phyloP scores from a whole-genome alignment of 306 rosid species.

The Quercus agrifolia region DNA sequence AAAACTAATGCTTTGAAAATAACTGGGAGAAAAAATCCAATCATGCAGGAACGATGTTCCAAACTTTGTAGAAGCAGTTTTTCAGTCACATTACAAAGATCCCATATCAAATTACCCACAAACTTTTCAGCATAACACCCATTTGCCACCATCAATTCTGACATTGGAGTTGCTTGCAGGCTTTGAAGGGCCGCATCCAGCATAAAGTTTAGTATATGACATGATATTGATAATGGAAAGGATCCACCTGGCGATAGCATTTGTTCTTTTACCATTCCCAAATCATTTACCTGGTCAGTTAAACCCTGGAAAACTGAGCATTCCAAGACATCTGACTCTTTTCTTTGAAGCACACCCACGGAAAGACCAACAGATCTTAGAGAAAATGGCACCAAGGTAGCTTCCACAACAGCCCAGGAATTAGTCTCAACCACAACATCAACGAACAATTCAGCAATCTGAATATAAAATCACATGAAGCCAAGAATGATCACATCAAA shows the following conservation, averaged over 20 bases:
- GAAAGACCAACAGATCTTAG: conserved; percentile 60
- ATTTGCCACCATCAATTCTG: conserved; percentile 33
- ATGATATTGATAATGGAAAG: conserved; percentile 51
- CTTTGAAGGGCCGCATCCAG: conserved; percentile 57
- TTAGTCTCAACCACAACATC: conserved; percentile 50
- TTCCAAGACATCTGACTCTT: conserved; percentile 36
- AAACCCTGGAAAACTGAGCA: conserved; percentile 21
- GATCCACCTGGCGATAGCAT: conserved; percentile 27
- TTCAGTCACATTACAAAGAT: conserved; percentile 60
- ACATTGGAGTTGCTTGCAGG: conserved; percentile 17
- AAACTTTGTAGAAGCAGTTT: conserved; percentile 60
- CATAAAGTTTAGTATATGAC: conserved; percentile 60
- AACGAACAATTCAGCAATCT: conserved; percentile 64
- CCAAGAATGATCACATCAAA: conserved; percentile 17
- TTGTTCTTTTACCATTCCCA: conserved; percentile 24
- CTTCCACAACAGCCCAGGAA: conserved; percentile 57
- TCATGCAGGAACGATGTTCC: conserved; percentile 73
- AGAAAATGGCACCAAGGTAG: conserved; percentile 54
- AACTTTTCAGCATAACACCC: conserved; percentile 37
- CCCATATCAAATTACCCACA: conserved; percentile 53
- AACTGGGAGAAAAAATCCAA: conserved; percentile 70
- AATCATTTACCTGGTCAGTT: conserved; percentile 20
- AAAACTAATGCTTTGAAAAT: conserved; percentile 59
- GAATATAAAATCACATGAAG: conserved; percentile 22
- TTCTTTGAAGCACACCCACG: conserved; percentile 44